Evolutionary conservation across 148 eudicot genomes (phyloP), one percentile per base, ranked within the genome.

Genomic region (Rhododendron simsii): DNA sequence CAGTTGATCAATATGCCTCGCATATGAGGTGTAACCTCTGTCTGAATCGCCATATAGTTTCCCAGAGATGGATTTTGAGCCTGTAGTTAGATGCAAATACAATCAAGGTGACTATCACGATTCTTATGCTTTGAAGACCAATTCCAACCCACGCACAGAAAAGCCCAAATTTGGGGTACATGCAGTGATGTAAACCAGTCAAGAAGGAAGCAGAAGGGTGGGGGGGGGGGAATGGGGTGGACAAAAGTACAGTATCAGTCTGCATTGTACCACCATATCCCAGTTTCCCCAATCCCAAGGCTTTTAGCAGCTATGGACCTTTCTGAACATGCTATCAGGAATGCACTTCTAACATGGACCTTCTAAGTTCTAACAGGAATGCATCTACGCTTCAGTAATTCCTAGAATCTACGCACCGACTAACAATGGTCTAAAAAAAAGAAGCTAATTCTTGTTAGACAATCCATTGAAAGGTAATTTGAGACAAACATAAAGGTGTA

Each of bases 1-100:
- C 99, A 96, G 86, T 96, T 95, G 85, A 96, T 57, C 90, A 96
- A 88, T 89, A 96, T 91, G 81, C 93, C 95, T 81, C 99, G 95
- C 99, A 96, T 95, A 84, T 92, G 95, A 77, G 95, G 93, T 84
- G 98, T 92, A 82, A 92, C 86, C 59, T 94, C 95, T 81, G 91
- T 89, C 89, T 95, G 99, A 75, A 86, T 90, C 51, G 55, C 91
- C 94, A 96, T 88, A 91, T 95, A 95, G 79, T 93, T 88, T 86
- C 85, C 88, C 83, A 89, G 53, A 28, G 89, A 84, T 28, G 78
- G 88, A 84, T 87, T 84, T 84, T 95, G 96, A 61, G 93, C 92
- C 99, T 96, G 92, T 88, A 90, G 15, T 76, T 81, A 2, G 79
- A 78, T 78, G 50, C 51, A 21, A 45, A 67, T 44, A 45, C 2